Evolutionary conservation across 306 rosid species (phyloP).

Genomic region (Pyrus bretschneideri): DNA sequence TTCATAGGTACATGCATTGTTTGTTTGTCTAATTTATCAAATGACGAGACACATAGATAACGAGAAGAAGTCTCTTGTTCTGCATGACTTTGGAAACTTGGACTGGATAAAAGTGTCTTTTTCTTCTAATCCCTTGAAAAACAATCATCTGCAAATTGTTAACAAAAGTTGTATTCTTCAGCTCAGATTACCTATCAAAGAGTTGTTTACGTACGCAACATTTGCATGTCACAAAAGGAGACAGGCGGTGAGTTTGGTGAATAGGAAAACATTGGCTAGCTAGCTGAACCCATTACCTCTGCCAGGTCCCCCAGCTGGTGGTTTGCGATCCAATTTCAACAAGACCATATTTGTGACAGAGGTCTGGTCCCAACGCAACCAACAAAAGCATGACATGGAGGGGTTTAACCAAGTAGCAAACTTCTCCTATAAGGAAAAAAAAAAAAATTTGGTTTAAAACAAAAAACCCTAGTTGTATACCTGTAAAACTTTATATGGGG

Average conservation of each 20-base stretch:
- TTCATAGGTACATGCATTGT: background rate
- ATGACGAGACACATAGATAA: background rate
- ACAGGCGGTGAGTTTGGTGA: background rate
- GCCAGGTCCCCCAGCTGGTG: background rate
- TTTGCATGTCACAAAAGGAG: background rate
- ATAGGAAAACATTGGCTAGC: background rate
- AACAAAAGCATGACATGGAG: background rate
- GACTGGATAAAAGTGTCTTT: background rate
- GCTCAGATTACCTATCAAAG: background rate
- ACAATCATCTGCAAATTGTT: background rate
- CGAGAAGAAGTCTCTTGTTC: background rate
- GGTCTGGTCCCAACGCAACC: slow-evolving; percentile 16
- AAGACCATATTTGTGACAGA: background rate
- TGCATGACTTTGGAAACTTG: background rate
- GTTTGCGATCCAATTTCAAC: background rate
- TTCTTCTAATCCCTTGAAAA: slow-evolving; percentile 6
- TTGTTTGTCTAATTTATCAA: background rate
- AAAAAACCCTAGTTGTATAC: background rate
- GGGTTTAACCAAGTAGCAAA: slow-evolving; percentile 4
- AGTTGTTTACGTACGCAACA: background rate
- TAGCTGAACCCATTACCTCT: background rate
- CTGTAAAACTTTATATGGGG: background rate
- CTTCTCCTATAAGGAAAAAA: slow-evolving; percentile 25
- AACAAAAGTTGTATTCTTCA: background rate
- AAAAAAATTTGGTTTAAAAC: slow-evolving; percentile 19